Evolutionary conservation across 179 eudicot genomes (phyloP), one percentile per base, ranked within the genome.

Genomic region (Beta lomatogona): DNA sequence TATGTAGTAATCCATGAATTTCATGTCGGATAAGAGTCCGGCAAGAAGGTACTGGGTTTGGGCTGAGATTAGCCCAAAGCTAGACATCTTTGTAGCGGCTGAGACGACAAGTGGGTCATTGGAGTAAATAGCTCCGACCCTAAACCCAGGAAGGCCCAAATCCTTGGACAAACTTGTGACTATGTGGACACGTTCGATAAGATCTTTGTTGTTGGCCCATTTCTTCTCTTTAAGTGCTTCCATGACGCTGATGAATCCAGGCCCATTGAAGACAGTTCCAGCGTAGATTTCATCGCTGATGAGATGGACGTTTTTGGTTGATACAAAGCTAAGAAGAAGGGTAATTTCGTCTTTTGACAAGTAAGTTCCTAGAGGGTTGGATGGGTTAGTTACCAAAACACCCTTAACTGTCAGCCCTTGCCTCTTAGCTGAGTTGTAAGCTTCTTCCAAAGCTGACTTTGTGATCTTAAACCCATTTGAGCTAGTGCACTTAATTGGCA

Each of bases 31-130:
- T 2, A 96, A 86, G 74, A 96, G 93, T 31, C 78, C 84, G 0
- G 97, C 87, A 12, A 96, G 90, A 18, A 96, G 92, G 76, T 94
- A 86, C 60, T 96, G 99, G 9, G 99, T 96, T 79, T 94, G 98
- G 8, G 99, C 92, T 12, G 99, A 96, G 44, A 96, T 82, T 2
- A 96, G 80, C 13, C 99, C 99, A 79, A 96, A 96, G 72, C 98
- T 94, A 5, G 99, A 96, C 99, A 96, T 96, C 63, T 96, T 96
- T 6, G 99, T 96, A 3, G 99, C 96, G 0, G 98, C 97, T 0
- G 92, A 60, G 0, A 94, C 94, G 3, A 96, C 96, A 36, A 70
- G 66, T 0, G 82, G 82, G 79, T 96, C 89, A 55, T 89, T 88
- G 75, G 99, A 91, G 83, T 96, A 96, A 44, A 96, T 86, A 1